Percentiles rank a stretch among this genome's conserved stretches.
Evolutionary conservation across 1,284 basidiomycete species (phyloP).

Genomic region (Cystobasidium sp.): DNA sequence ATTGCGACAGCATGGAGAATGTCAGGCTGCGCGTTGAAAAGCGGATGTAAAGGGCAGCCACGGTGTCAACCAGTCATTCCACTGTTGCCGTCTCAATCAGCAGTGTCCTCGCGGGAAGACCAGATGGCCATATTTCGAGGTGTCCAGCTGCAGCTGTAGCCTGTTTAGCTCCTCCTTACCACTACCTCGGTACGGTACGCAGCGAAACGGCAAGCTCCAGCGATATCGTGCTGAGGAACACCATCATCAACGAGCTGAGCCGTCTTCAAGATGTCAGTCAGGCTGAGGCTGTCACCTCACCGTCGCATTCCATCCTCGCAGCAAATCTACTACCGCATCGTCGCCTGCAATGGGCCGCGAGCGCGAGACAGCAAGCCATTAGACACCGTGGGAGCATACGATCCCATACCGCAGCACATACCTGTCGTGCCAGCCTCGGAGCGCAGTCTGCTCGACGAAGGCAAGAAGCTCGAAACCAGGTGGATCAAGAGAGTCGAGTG

Average conservation of each 20-base stretch:
- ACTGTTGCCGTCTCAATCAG: neutral
- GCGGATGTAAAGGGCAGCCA: too few relatives aligned
- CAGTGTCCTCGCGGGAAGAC: too few relatives aligned
- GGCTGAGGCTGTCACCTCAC: constrained; percentile 39
- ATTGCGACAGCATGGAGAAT: too few relatives aligned
- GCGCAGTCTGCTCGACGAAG: constrained; percentile 41
- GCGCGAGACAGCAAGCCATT: constrained; percentile 35
- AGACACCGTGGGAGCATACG: constrained; percentile 42
- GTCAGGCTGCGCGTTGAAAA: too few relatives aligned
- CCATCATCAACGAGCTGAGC: neutral
- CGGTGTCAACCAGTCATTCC: neutral
- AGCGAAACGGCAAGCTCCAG: too few relatives aligned
- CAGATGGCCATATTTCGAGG: too few relatives aligned
- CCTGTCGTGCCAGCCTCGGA: constrained; percentile 5
- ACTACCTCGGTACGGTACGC: too few relatives aligned
- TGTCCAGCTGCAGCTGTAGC: too few relatives aligned
- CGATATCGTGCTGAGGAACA: neutral
- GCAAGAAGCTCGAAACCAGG: constrained; percentile 30
- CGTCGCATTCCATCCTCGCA: constrained; percentile 33
- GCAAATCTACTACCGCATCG: constrained; percentile 40
- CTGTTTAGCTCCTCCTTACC: too few relatives aligned
- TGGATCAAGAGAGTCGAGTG: constrained; percentile 40
- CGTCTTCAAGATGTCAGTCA: constrained; percentile 28
- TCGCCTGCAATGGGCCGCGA: constrained; percentile 19
- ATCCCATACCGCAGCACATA: constrained; percentile 24